Evolutionary conservation across 495 filamentous ascomycete species (phyloP), one percentile per base, ranked within the genome.

Genomic region (Amorphotheca resinae): DNA sequence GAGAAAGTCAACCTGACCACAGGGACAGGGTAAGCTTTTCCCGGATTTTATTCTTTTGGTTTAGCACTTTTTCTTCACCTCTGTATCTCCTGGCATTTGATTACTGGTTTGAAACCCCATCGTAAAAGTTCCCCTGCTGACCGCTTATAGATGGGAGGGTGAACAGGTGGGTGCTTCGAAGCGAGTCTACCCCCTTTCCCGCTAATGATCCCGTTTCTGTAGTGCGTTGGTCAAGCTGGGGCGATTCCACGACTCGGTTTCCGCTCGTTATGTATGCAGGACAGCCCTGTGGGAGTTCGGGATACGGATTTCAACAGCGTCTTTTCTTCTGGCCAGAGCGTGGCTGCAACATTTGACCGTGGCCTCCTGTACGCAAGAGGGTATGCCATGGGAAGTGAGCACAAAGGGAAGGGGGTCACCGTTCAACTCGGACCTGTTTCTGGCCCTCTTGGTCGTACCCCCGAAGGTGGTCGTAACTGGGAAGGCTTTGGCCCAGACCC

Each of bases 1-100:
- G 87, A 95, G 67, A 95, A 95, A 65, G 84, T 94, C 53, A 94
- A 94, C 54, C 50, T 93, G 44, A 93, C 86, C 9, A 93, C 85
- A 5, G 87, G 87, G 58, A 68, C 79, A 1, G 38, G 38, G 3
- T 18, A 37, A 12, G 15, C 14, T 34, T 3, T 11, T 33, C 31
- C 5, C 12, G 31, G 16, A n/a, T n/a, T 15, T 15, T 33, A 4
- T 11, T 7, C 6, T 30, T 30, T 12, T 30, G 26, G 6, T 6
- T 6, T 12, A 30, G 12, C 12, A 7, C 26, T 12, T 7, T 30
- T 12, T 6, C 12, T 7, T 35, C 2, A 93, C 84, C n/a, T n/a
- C n/a, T n/a, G n/a, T n/a, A n/a, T n/a, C n/a, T n/a, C n/a, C n/a
- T n/a, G n/a, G n/a, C n/a, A n/a, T n/a, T n/a, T n/a, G n/a, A n/a